Evolutionary conservation across 108 stramenopile species (phyloP), one percentile per base, ranked within the genome.

Genomic region (Fistulifera solaris): DNA sequence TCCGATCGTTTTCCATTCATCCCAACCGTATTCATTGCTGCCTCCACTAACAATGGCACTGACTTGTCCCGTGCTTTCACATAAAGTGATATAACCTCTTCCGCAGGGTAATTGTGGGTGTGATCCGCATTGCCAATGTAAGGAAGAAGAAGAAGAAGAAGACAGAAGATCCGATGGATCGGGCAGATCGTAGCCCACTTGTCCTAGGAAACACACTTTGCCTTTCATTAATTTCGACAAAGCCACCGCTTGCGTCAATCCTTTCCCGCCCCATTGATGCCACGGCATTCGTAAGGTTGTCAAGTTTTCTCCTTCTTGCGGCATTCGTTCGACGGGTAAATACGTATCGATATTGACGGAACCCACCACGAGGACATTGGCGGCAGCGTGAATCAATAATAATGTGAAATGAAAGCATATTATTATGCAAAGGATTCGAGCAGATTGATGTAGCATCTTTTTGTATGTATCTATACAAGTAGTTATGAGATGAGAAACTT

Each of bases 191-290:
- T 71, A 68, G 10, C 88, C 88, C 54, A 89, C 71, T 56, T 81
- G 83, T 16, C 81, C 83, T 11, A 83, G 46, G 52, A 89, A 85
- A 14, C 66, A 40, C 15, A 75, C 73, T 40, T 21, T 21, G 21
- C 44, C 6, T 4, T 21, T 11, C 24, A 62, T 38, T 19, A 89
- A 56, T 58, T 78, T 85, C 19, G 73, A 48, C 21, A 58, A 74
- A 0, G 81, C 81, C 46, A 89, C 73, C 40, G 88, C 88, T 59
- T 89, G 88, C 59, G 84, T 89, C 52, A 76, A 81, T 16, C 88
- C 88, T 56, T 89, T 83, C 3, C 83, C 83, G 21, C 85, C 85
- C 31, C 31, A 35, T 35, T 35, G 31, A 6, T 35, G 31, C 31
- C 31, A 35, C 0, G 85, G 81, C 18, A 87, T 71, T 54, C 83